A percentile compares a stretch with the other conserved stretches of the same genome.
Conservation (phyloP, 2,329 filamentous ascomycete genomes). For the Fusarium palustre region DNA sequence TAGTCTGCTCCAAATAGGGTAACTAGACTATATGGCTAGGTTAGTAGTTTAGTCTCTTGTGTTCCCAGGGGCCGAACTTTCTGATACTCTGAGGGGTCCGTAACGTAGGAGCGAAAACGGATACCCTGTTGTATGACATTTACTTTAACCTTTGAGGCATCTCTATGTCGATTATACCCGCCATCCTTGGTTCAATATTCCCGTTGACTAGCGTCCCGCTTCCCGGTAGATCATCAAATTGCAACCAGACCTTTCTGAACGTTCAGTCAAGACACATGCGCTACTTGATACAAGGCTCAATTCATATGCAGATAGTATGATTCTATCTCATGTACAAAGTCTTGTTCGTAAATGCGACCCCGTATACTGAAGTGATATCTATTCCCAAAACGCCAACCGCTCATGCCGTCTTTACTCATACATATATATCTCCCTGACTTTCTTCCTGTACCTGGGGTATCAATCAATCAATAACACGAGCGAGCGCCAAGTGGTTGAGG, state of each 20-base stretch:
- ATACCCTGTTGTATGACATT: not conserved
- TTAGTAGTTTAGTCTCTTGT: not conserved
- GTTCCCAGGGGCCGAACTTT: not conserved
- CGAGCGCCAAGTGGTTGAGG: slow-evolving; percentile 2
- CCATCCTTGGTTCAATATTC: not conserved
- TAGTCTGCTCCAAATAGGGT: not conserved
- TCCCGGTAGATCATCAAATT: slow-evolving; percentile 12
- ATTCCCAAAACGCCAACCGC: slow-evolving; percentile 29
- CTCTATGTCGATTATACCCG: not conserved
- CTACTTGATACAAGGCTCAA: not conserved
- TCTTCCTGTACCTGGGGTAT: slow-evolving; percentile 21
- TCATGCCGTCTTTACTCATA: slow-evolving; percentile 8
- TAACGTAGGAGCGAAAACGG: not conserved
- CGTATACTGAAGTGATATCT: not conserved
- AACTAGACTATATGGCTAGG: not conserved
- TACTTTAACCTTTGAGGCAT: not conserved
- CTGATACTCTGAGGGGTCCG: not conserved
- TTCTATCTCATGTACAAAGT: not conserved
- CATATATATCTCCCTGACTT: slow-evolving; percentile 4
- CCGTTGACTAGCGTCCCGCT: not conserved
- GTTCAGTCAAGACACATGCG: not conserved
- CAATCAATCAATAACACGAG: slow-evolving; percentile 10
- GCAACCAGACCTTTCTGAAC: slow-evolving; percentile 1
- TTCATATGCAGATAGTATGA: not conserved
- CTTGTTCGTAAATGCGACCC: not conserved